phyloP scores from a whole-genome alignment of 805 yeast species.

The Monosporozyma servazzii region DNA sequence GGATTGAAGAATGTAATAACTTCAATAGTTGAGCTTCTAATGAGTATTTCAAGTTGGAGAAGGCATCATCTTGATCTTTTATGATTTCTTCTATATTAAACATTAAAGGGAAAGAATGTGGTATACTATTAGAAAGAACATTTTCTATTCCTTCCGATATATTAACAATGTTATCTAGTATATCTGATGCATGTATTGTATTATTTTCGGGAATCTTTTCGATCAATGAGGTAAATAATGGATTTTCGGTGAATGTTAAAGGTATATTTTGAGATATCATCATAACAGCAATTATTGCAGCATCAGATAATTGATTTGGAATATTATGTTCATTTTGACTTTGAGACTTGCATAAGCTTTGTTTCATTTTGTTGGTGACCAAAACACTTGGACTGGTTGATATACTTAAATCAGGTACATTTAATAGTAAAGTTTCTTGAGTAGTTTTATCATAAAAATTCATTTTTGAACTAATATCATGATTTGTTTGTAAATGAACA shows the following conservation, averaged over 20 bases:
- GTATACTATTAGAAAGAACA: constrained; percentile 1
- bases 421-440: too few species aligned
- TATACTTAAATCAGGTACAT: background rate
- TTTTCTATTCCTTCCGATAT: constrained; percentile 4
- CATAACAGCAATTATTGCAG: constrained; percentile 5
- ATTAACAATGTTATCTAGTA: constrained; percentile 2
- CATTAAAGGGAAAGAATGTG: background rate
- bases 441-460: background rate
- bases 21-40: background rate
- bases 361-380: background rate
- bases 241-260: constrained; percentile 3
- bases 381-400: background rate
- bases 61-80: background rate
- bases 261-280: constrained; percentile 11
- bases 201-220: background rate
- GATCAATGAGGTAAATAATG: constrained; percentile 4
- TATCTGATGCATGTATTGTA: background rate
- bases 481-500: constrained; percentile 6
- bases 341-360: too few species aligned
- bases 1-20: background rate
- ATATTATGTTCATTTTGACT: background rate
- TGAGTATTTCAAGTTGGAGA: background rate
- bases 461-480: background rate
- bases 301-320: background rate
- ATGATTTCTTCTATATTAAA: background rate